A percentile compares a stretch with the other conserved stretches of the same genome.
Evolutionary conservation across 2,329 filamentous ascomycete genomes (phyloP).

Genomic region (Didymella exigua): DNA sequence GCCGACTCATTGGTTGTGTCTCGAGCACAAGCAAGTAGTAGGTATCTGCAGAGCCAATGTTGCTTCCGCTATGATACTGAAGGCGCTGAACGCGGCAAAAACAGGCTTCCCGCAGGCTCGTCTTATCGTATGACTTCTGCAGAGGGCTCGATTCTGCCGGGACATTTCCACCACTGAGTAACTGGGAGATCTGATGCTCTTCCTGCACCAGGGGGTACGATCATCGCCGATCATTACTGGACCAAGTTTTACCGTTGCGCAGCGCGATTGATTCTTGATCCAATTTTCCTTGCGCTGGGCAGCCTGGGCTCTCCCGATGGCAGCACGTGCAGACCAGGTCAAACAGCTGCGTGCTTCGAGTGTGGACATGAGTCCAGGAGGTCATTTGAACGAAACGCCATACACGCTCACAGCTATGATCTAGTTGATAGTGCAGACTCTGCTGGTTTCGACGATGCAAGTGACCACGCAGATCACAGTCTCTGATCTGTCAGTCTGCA

Average conservation of each 20-base stretch:
- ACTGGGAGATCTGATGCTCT: constrained; percentile 23
- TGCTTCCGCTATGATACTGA: constrained; percentile 6
- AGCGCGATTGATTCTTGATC: constrained; percentile 24
- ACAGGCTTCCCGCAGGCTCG: constrained; percentile 13
- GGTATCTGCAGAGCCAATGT: constrained; percentile 19
- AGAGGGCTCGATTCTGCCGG: constrained; percentile 35
- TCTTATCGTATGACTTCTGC: constrained; percentile 37
- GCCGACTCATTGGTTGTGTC: constrained; percentile 13
- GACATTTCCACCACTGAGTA: constrained; percentile 38
- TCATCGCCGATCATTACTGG: constrained; percentile 34
- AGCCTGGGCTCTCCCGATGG: constrained; percentile 25
- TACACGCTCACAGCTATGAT: neutral
- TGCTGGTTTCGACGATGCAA: neutral
- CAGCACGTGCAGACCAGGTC: constrained; percentile 27
- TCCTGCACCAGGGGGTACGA: constrained; percentile 27
- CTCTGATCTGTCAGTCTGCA: constrained; percentile 18
- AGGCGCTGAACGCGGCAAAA: constrained; percentile 38
- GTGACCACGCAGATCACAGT: neutral
- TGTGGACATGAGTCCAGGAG: constrained; percentile 10
- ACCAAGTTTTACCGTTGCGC: constrained; percentile 30
- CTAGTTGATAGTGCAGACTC: neutral
- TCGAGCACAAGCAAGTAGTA: constrained; percentile 17
- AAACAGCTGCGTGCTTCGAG: constrained; percentile 18
- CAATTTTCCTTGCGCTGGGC: constrained; percentile 27
- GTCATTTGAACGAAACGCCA: constrained; percentile 2